phyloP scores from a whole-genome alignment of 2,329 filamentous ascomycete genomes.

The Ceratocystis ficicola region DNA sequence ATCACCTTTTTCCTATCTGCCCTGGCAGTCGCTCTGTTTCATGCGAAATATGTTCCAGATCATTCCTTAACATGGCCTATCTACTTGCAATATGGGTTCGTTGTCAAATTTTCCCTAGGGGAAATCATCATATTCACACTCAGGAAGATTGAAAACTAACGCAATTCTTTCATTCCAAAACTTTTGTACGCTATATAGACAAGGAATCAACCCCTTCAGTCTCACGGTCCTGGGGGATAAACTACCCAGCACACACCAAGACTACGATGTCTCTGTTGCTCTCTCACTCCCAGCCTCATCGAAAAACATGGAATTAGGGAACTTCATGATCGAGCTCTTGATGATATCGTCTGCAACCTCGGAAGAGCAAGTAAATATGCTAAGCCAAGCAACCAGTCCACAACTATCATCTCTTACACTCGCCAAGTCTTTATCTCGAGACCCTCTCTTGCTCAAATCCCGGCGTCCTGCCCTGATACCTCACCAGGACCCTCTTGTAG shows the following conservation, averaged over 20 bases:
- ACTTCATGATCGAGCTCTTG: slow-evolving; percentile 81
- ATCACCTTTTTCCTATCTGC: slow-evolving; percentile 38
- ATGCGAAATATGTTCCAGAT: slow-evolving; percentile 45
- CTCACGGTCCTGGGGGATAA: slow-evolving; percentile 35
- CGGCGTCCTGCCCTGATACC: slow-evolving; percentile 67
- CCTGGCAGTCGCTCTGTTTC: slow-evolving; percentile 41
- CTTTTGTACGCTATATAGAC: slow-evolving; percentile 28
- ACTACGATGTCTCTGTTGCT: slow-evolving; percentile 70
- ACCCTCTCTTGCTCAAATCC: slow-evolving; percentile 44
- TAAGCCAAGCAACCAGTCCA: neutral
- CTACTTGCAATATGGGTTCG: slow-evolving; percentile 48
- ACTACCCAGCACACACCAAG: slow-evolving; percentile 56
- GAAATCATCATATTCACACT: neutral
- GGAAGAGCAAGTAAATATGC: neutral
- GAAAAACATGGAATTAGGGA: slow-evolving; percentile 63
- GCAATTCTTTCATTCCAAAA: neutral
- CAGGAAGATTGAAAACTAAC: neutral
- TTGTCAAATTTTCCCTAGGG: slow-evolving; percentile 15
- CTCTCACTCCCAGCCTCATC: slow-evolving; percentile 68
- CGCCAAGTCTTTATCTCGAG: neutral
- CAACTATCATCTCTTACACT: neutral
- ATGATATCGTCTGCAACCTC: slow-evolving; percentile 1
- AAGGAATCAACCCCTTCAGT: slow-evolving; percentile 42
- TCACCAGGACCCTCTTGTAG: slow-evolving; percentile 60
- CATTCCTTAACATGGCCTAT: slow-evolving; percentile 41